These are phyloP conservation scores for Medicago arabica DNA, from an alignment of 306 rosid species.

Conservation along the genomic window DNA sequence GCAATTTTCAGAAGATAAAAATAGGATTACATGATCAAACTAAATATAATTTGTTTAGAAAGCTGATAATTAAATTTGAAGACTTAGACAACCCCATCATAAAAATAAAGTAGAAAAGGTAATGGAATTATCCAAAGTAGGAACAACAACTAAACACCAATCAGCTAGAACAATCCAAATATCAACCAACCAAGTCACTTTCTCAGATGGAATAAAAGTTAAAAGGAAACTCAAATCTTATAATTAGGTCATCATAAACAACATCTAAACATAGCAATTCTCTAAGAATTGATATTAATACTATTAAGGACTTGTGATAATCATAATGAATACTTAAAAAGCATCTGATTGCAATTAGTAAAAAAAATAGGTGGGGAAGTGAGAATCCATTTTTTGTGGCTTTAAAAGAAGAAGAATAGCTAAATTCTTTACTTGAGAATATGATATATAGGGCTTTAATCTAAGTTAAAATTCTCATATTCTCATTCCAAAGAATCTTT, in stretches of 20 bases:
- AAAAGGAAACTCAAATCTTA: conserved; percentile 36
- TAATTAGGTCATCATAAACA: conserved; percentile 44
- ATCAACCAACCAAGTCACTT: conserved; percentile 50
- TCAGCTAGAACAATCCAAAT: conserved; percentile 37
- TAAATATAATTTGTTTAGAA: conserved; percentile 13
- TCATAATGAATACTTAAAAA: conserved; percentile 45
- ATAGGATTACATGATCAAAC: conserved; percentile 40
- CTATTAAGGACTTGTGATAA: conserved; percentile 44
- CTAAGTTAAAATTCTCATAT: conserved; percentile 76
- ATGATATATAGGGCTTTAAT: conserved; percentile 66
- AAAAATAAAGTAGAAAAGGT: conserved; percentile 32
- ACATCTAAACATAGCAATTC: conserved; percentile 52
- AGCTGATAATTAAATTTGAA: conserved; percentile 33
- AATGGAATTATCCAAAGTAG: conserved; percentile 38
- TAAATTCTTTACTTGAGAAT: conserved; percentile 88
- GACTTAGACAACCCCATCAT: conserved; percentile 34
- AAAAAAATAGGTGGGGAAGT: conserved; percentile 69
- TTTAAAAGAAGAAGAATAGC: conserved; percentile 64
- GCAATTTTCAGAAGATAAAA: conserved; percentile 20
- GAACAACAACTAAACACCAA: conserved; percentile 45
- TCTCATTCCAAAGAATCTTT: conserved; percentile 76
- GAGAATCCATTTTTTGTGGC: conserved; percentile 98
- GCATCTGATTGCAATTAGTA: conserved; percentile 64
- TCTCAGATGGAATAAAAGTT: conserved; percentile 33
- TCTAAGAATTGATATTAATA: conserved; percentile 36